phyloP scores from a whole-genome alignment of 768 basidiomycete genomes.

The Brasilioporus rufonigricans region DNA sequence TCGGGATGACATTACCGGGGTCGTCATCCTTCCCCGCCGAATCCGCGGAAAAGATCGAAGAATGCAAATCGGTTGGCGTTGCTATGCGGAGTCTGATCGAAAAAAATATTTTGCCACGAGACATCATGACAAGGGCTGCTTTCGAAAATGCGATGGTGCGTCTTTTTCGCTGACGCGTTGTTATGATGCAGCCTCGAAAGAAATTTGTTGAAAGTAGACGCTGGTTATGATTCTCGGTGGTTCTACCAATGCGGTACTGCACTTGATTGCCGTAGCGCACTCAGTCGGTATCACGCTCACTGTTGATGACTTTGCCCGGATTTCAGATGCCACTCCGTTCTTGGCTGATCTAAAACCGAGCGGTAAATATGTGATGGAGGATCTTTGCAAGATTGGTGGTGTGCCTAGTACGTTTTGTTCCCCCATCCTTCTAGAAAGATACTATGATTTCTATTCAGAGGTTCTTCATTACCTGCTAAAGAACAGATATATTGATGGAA shows the following conservation, averaged over 20 bases:
- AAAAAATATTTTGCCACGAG: slow-evolving; percentile 87
- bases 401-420: slow-evolving; percentile 73
- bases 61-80: slow-evolving; percentile 77
- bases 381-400: slow-evolving; percentile 93
- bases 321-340: slow-evolving; percentile 92
- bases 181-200: slow-evolving; percentile 5
- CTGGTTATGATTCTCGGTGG: slow-evolving; percentile 97
- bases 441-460: slow-evolving; percentile 43
- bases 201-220: slow-evolving; percentile 48
- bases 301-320: slow-evolving; percentile 90
- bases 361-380: slow-evolving; percentile 98
- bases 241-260: slow-evolving; percentile 96
- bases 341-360: slow-evolving; percentile 96
- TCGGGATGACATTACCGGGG: slow-evolving; percentile 96
- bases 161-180: slow-evolving; percentile 6
- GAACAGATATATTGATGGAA: slow-evolving; percentile 85
- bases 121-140: slow-evolving; percentile 96
- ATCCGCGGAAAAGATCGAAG: slow-evolving; percentile 81
- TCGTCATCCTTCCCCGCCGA: slow-evolving; percentile 97
- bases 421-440: neutral
- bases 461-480: slow-evolving; percentile 84
- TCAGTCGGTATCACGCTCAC: slow-evolving; percentile 87
- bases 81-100: slow-evolving; percentile 87
- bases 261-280: slow-evolving; percentile 95
- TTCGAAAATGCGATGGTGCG: slow-evolving; percentile 97